Evolutionary conservation across 2,329 filamentous ascomycete species (phyloP), one percentile per base, ranked within the genome.

Genomic region (Pseudopithomyces maydicus): DNA sequence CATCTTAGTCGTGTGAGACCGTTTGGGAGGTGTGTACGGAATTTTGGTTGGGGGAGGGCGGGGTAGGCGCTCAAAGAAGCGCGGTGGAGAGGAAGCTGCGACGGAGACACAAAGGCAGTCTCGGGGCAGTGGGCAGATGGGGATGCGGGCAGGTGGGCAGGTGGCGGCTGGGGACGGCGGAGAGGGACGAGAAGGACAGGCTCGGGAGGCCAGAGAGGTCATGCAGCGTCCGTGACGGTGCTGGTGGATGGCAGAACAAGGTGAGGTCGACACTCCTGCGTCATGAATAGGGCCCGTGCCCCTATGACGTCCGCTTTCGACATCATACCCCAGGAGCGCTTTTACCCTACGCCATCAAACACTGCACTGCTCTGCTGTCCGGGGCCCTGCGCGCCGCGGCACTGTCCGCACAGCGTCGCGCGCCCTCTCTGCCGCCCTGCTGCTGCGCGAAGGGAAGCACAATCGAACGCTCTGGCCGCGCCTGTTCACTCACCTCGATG

Each of bases 1-100:
- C 86, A 88, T 88, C 55, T 77, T 71, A 53, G 56, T 46, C 55
- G 51, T 57, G 48, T 56, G 61, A 42, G 52, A 48, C 52, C 46
- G 19, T n/a, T n/a, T 39, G 23, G 19, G 50, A 42, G 52, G 19
- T 14, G 22, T 19, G 49, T 36, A 53, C 39, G 45, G 39, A 62
- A 52, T 56, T 64, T 62, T 52, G 66, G 38, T 39, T 54, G 49
- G 52, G 62, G 57, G 63, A 65, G 62, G 62, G 66, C 62, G 61
- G 47, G 47, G 51, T 54, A 64, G 59, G 55, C 52, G 43, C 39
- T 55, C 38, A 46, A 43, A 45, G 48, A 48, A 50, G 26, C 46
- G 49, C 26, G 11, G 26, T 33, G 36, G 19, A 43, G 14, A 6
- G 17, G 33, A 23, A 55, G 48, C 36, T 42, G 46, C 52, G 35